Conservation (phyloP, 1,139 yeast genomes). For the Lizanozyma gosingica region DNA sequence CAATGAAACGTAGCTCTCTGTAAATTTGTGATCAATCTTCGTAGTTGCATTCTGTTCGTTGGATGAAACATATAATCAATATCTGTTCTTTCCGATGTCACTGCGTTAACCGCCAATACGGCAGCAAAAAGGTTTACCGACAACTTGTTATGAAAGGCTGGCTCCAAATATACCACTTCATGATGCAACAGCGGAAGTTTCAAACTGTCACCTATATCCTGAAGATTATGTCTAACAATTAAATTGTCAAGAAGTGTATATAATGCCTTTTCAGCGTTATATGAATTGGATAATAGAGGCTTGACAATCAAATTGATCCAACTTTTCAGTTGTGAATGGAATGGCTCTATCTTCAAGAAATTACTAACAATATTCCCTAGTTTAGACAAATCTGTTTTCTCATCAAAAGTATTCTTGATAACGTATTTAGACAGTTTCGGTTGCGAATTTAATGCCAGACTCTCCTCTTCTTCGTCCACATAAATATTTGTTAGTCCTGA, state of each 20-base stretch:
- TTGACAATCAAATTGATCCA: slow-evolving; percentile 41
- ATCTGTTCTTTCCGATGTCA: slow-evolving; percentile 59
- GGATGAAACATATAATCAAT: slow-evolving; percentile 66
- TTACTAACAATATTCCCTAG: slow-evolving; percentile 45
- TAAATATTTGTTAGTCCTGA: slow-evolving; percentile 55
- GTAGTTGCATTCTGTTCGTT: slow-evolving; percentile 42
- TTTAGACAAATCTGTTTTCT: slow-evolving; percentile 40
- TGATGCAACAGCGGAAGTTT: slow-evolving; percentile 52
- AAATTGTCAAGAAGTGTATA: slow-evolving; percentile 33
- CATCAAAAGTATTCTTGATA: slow-evolving; percentile 27
- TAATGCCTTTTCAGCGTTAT: slow-evolving; percentile 34
- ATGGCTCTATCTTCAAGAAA: slow-evolving; percentile 54
- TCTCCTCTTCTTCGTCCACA: slow-evolving; percentile 38
- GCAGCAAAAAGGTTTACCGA: slow-evolving; percentile 57
- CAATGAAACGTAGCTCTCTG: slow-evolving; percentile 65
- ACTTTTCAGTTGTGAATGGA: slow-evolving; percentile 33
- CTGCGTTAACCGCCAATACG: slow-evolving; percentile 64
- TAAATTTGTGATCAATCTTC: slow-evolving; percentile 49
- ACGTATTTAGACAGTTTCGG: slow-evolving; percentile 15
- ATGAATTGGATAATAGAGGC: slow-evolving; percentile 32
- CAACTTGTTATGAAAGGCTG: slow-evolving; percentile 52
- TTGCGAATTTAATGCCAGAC: slow-evolving; percentile 7
- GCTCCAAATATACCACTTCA: slow-evolving; percentile 46
- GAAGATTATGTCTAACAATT: slow-evolving; percentile 46
- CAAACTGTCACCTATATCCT: slow-evolving; percentile 46